Conservation (phyloP, 495 filamentous ascomycete species). For the Cladorrhinum samala region DNA sequence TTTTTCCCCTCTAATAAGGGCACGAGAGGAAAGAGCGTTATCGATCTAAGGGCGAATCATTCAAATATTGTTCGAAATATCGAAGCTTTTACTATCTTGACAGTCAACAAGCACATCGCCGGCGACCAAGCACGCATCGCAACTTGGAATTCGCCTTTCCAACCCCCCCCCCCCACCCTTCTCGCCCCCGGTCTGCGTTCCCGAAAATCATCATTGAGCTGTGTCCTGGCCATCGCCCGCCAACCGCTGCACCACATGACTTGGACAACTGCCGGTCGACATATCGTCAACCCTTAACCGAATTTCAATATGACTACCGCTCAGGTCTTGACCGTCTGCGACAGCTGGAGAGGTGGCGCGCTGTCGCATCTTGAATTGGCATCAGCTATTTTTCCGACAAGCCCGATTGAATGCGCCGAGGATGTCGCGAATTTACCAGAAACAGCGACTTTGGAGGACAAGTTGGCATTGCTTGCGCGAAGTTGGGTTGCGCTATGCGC, state of each 20-base stretch:
- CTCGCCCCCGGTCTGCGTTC: too few species aligned
- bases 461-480: conserved; percentile 27
- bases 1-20: too few species aligned
- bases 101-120: neutral
- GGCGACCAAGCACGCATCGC: conserved; percentile 3
- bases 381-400: conserved; percentile 12
- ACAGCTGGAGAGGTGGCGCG: conserved; percentile 25
- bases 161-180: too few species aligned
- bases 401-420: conserved; percentile 19
- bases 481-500: conserved; percentile 26
- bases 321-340: conserved; percentile 29
- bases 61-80: neutral
- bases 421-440: conserved; percentile 4
- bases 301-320: conserved; percentile 42
- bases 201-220: too few species aligned
- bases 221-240: conserved; percentile 8
- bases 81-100: too few species aligned
- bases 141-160: neutral
- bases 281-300: conserved; percentile 30
- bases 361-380: conserved; percentile 15
- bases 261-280: conserved; percentile 23
- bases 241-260: conserved; percentile 39
- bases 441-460: conserved; percentile 10
- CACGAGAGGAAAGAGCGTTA: conserved; percentile 8
- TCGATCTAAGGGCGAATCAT: conserved; percentile 13